phyloP scores from a whole-genome alignment of 1,284 basidiomycete species.

The Lignosus rhinocerotis region DNA sequence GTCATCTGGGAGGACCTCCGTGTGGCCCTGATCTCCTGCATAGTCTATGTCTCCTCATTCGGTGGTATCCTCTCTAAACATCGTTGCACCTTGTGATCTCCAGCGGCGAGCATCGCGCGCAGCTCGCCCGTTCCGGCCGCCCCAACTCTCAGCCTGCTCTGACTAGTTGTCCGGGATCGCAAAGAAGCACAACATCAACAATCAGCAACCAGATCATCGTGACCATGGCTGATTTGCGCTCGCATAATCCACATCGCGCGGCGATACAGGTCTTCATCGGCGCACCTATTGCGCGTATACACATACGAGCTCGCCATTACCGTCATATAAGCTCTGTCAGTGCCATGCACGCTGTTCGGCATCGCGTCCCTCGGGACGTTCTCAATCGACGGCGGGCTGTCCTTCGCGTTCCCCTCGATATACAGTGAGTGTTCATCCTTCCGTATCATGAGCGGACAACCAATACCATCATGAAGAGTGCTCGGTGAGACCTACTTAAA shows the following conservation, averaged over 20 bases:
- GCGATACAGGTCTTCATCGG: not conserved
- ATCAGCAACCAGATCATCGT: slow-evolving; percentile 15
- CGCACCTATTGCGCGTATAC: not conserved
- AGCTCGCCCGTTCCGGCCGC: slow-evolving; percentile 7
- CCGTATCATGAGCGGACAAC: not conserved
- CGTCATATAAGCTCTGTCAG: slow-evolving; percentile 22
- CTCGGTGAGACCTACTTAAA: no score
- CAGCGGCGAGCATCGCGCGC: slow-evolving; percentile 7
- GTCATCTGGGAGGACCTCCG: slow-evolving; percentile 9
- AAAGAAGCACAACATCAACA: slow-evolving; percentile 3
- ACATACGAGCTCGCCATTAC: slow-evolving; percentile 7
- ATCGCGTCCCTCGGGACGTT: slow-evolving; percentile 16
- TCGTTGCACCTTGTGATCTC: not conserved
- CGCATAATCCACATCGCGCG: slow-evolving; percentile 12
- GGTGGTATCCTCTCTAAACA: not conserved
- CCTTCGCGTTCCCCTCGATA: slow-evolving; percentile 17
- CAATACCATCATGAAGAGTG: no score
- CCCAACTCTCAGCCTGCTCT: slow-evolving; percentile 4
- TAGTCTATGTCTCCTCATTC: slow-evolving; percentile 5
- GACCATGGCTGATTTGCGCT: slow-evolving; percentile 14
- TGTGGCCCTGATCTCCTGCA: not conserved
- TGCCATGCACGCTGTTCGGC: slow-evolving; percentile 20
- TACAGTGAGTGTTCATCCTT: slow-evolving; percentile 15
- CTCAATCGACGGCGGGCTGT: slow-evolving; percentile 13
- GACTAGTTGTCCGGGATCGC: slow-evolving; percentile 15